phyloP scores from a whole-genome alignment of 2,329 filamentous ascomycete genomes.

The Aspergillus uvarum region DNA sequence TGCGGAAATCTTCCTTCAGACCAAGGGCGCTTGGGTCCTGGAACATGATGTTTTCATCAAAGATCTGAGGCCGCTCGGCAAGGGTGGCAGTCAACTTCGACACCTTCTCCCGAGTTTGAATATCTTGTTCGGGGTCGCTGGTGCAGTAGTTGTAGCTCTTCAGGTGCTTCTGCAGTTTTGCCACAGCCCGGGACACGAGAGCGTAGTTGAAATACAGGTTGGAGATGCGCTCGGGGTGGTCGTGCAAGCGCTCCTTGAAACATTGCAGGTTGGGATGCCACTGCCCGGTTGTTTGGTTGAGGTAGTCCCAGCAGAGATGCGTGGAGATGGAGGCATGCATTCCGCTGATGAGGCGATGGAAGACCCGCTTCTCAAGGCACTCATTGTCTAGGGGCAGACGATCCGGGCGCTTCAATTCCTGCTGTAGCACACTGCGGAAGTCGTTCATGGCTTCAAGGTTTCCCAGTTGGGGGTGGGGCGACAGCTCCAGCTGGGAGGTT shows the following conservation, averaged over 20 bases:
- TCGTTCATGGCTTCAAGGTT: constrained; percentile 59
- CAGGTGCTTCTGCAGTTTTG: constrained; percentile 82
- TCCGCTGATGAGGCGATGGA: constrained; percentile 89
- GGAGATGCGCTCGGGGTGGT: constrained; percentile 83
- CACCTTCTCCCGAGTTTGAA: constrained; percentile 76
- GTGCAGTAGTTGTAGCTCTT: constrained; percentile 87
- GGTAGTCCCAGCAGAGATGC: constrained; percentile 91
- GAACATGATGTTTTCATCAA: constrained; percentile 96
- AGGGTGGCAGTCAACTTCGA: constrained; percentile 71
- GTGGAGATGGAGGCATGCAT: constrained; percentile 98
- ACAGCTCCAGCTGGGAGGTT: constrained; percentile 29
- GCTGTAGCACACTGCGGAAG: constrained; percentile 59
- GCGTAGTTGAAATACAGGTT: constrained; percentile 99
- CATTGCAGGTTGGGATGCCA: constrained; percentile 91
- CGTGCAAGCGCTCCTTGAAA: constrained; percentile 82
- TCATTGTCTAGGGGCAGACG: constrained; percentile 80
- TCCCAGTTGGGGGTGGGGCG: constrained; percentile 37
- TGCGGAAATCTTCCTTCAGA: constrained; percentile 94
- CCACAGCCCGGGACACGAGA: constrained; percentile 84
- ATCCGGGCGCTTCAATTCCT: constrained; percentile 46
- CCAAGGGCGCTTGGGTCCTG: constrained; percentile 64
- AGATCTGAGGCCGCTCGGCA: constrained; percentile 69
- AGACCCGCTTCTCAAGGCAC: constrained; percentile 97
- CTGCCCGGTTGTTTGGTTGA: constrained; percentile 90
- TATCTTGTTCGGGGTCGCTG: constrained; percentile 77